Evolutionary conservation across 2,329 filamentous ascomycete genomes (phyloP).

Genomic region (Harringtonia aguacate): DNA sequence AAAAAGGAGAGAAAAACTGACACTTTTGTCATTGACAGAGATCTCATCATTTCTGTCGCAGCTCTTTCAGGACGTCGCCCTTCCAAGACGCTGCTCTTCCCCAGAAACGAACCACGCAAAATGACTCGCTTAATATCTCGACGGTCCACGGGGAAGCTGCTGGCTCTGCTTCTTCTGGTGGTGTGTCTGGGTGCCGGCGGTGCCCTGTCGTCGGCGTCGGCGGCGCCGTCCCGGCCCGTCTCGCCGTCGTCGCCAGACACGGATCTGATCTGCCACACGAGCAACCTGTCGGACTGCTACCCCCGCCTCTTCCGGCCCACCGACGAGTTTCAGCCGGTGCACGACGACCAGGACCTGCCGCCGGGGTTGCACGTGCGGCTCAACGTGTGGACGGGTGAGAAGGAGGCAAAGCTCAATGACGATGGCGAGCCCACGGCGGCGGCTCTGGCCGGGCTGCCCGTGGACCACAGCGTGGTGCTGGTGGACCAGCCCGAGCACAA

Average conservation of each 20-base stretch:
- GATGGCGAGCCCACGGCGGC: constrained; percentile 37
- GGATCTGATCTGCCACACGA: constrained; percentile 55
- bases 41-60: no score
- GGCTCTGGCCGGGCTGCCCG: constrained; percentile 35
- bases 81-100: no score
- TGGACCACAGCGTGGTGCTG: constrained; percentile 41
- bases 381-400: constrained; percentile 51
- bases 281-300: constrained; percentile 52
- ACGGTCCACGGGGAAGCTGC: not conserved
- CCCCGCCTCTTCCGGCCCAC: constrained; percentile 53
- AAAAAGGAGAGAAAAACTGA: no score
- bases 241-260: not conserved
- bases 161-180: constrained; percentile 2
- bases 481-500: constrained; percentile 33
- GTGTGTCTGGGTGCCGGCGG: not conserved
- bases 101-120: not conserved
- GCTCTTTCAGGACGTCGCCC: no score
- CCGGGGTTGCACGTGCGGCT: constrained; percentile 55
- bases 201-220: not conserved
- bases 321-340: constrained; percentile 51
- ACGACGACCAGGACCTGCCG: constrained; percentile 54
- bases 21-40: no score
- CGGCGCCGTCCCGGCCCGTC: not conserved
- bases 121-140: not conserved
- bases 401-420: constrained; percentile 56